Percentiles rank a stretch among this genome's conserved stretches.
Conservation (phyloP, 164 flowering plant genomes). For the Tetrastigma voinierianum region DNA sequence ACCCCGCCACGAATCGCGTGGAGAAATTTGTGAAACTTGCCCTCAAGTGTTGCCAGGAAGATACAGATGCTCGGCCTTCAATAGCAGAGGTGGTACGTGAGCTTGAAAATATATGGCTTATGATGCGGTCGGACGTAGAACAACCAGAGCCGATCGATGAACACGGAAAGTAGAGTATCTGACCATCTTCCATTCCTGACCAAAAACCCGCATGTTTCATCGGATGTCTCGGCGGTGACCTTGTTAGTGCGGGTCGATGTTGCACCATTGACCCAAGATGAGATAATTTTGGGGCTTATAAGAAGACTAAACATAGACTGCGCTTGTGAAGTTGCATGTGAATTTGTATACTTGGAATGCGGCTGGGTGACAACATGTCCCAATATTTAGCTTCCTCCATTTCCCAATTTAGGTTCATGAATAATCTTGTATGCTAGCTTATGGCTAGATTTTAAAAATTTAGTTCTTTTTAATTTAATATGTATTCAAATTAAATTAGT, state of each 20-base stretch:
- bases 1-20: no score
- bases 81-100: constrained; percentile 70
- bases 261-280: constrained; percentile 66
- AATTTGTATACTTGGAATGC: no score
- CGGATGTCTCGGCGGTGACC: constrained; percentile 73
- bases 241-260: constrained; percentile 59
- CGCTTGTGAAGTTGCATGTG: not conserved
- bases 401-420: no score
- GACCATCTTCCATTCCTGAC: constrained; percentile 28
- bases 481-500: no score
- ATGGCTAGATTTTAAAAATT: no score
- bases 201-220: constrained; percentile 38
- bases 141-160: constrained; percentile 10
- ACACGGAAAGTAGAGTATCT: constrained; percentile 9
- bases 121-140: constrained; percentile 34
- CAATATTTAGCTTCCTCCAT: no score
- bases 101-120: constrained; percentile 50
- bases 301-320: not conserved
- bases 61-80: constrained; percentile 52
- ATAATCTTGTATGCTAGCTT: no score
- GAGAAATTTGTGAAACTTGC: constrained; percentile 55
- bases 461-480: no score
- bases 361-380: no score
- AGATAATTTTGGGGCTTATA: not conserved
- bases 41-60: constrained; percentile 60